These are phyloP conservation scores for Verruconis gallopava DNA, from an alignment of 2,329 filamentous ascomycete genomes.

Conservation along the genomic window DNA sequence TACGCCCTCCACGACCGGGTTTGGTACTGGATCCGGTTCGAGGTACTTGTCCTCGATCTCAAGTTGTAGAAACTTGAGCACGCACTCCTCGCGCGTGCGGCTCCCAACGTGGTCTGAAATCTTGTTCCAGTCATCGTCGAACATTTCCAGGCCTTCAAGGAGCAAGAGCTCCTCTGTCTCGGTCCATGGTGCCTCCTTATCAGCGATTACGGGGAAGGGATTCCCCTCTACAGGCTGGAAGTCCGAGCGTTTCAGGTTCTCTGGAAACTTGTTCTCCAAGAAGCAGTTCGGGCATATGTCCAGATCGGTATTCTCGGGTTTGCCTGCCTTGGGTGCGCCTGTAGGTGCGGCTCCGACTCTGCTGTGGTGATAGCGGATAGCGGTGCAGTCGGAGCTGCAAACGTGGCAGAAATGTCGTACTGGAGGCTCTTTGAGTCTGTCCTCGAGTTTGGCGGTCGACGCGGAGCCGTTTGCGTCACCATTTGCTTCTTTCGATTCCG, in stretches of 20 bases:
- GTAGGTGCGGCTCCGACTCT: conserved; percentile 55
- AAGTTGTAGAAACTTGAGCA: conserved; percentile 87
- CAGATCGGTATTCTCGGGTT: conserved; percentile 39
- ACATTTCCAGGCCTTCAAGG: conserved; percentile 80
- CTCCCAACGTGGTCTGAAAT: conserved; percentile 88
- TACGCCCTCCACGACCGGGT: neutral
- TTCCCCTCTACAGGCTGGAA: conserved; percentile 85
- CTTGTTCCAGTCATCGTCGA: conserved; percentile 90
- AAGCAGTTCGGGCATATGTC: conserved; percentile 89
- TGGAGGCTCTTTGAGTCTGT: conserved; percentile 47
- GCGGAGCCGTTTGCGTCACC: conserved; percentile 49
- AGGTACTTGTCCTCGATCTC: conserved; percentile 97
- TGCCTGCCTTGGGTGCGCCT: conserved; percentile 28
- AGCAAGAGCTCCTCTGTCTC: conserved; percentile 82
- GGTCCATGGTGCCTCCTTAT: conserved; percentile 79
- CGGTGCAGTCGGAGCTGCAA: conserved; percentile 81
- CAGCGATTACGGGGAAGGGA: conserved; percentile 63
- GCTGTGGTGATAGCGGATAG: conserved; percentile 56
- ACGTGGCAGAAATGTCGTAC: conserved; percentile 70
- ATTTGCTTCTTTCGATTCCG: conserved; percentile 46
- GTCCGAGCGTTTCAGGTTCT: conserved; percentile 63
- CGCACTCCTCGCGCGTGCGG: conserved; percentile 87
- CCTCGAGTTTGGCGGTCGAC: conserved; percentile 49
- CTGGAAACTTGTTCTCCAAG: conserved; percentile 69
- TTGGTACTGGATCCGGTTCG: conserved; percentile 51